Percentiles rank a stretch among this genome's conserved stretches.
Evolutionary conservation across 2,329 filamentous ascomycete species (phyloP).

Genomic region (Elsinoe ampelina): DNA sequence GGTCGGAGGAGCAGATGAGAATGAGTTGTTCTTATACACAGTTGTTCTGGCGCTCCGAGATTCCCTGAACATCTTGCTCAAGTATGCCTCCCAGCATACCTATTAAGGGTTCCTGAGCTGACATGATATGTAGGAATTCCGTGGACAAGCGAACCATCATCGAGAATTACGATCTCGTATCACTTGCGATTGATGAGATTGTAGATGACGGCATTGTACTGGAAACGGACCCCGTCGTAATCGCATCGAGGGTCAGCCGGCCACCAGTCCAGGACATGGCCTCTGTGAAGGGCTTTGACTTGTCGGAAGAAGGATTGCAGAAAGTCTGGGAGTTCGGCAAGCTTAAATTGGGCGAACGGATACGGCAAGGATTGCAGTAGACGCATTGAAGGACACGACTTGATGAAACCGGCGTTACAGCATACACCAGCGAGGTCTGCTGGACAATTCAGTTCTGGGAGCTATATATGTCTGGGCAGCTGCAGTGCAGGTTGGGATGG

Average conservation of each 20-base stretch:
- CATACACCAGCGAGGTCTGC: background rate
- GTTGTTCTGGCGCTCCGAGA: slow-evolving; percentile 86
- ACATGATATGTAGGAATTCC: slow-evolving; percentile 56
- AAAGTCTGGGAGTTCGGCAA: slow-evolving; percentile 92
- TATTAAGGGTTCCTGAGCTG: slow-evolving; percentile 12
- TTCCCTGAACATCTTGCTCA: slow-evolving; percentile 80
- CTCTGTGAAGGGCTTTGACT: slow-evolving; percentile 85
- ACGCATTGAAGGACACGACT: slow-evolving; percentile 10
- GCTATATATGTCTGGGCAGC: no score
- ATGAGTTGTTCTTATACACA: slow-evolving; percentile 90
- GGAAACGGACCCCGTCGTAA: slow-evolving; percentile 91
- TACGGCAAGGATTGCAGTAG: slow-evolving; percentile 65
- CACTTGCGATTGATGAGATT: slow-evolving; percentile 89
- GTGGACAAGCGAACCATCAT: slow-evolving; percentile 96
- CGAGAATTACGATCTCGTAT: slow-evolving; percentile 96
- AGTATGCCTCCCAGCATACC: slow-evolving; percentile 48
- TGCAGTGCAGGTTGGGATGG: no score
- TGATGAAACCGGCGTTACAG: slow-evolving; percentile 10
- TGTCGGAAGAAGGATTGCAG: slow-evolving; percentile 90
- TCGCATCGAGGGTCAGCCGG: slow-evolving; percentile 84
- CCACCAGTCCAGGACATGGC: slow-evolving; percentile 81
- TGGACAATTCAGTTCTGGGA: no score
- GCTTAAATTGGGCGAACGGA: slow-evolving; percentile 79
- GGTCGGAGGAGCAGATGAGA: slow-evolving; percentile 84
- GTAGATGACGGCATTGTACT: slow-evolving; percentile 93